Conservation (phyloP, 1,284 basidiomycete species). For the Pyrrhoderma lamaoense region DNA sequence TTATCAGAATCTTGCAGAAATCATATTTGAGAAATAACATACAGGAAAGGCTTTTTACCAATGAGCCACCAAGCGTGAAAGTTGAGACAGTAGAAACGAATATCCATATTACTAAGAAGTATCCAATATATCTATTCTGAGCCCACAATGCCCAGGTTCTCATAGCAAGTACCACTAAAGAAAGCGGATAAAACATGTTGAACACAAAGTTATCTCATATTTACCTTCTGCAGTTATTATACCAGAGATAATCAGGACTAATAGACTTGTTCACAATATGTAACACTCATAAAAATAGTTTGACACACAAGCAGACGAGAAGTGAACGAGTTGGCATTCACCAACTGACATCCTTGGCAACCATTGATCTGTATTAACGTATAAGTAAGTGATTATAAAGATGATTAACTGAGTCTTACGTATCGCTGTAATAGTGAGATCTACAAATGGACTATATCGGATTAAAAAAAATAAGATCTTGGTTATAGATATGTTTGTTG, state of each 20-base stretch:
- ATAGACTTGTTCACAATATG: no score
- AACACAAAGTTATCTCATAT: neutral
- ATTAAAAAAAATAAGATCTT: conserved; percentile 8
- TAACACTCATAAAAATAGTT: no score
- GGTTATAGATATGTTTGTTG: neutral
- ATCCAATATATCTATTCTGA: neutral
- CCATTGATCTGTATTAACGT: neutral
- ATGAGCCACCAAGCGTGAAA: neutral
- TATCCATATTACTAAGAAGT: neutral
- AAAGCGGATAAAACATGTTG: neutral
- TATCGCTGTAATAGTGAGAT: conserved; percentile 2
- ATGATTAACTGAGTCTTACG: neutral
- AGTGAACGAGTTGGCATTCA: conserved; percentile 1
- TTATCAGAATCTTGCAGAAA: neutral
- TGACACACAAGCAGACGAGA: conserved; percentile 1
- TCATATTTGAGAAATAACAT: no score
- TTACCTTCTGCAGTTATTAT: conserved; percentile 3
- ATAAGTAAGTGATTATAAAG: neutral
- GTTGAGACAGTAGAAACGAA: neutral
- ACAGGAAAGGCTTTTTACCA: neutral
- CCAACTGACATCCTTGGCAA: neutral
- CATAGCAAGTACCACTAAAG: conserved; percentile 4
- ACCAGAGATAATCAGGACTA: conserved; percentile 2
- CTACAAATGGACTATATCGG: conserved; percentile 7
- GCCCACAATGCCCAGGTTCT: conserved; percentile 10